phyloP scores from a whole-genome alignment of 768 basidiomycete species.

The Mycena latifolia region DNA sequence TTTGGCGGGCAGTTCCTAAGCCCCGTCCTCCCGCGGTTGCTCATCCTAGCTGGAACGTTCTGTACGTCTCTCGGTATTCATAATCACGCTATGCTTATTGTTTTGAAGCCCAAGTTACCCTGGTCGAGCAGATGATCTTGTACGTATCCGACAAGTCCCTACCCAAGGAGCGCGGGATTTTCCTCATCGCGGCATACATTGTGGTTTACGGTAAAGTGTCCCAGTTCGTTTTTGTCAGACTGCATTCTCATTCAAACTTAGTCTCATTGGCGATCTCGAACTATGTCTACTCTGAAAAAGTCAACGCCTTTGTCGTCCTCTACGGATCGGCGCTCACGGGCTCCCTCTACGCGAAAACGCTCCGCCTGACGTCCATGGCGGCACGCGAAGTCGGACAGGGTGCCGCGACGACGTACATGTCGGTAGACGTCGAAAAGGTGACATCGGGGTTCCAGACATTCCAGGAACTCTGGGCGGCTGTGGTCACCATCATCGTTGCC shows the following conservation, averaged over 20 bases:
- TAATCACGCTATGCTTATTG: background rate
- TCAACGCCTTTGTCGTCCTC: constrained; percentile 28
- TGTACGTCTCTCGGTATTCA: background rate
- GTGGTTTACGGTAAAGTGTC: constrained; percentile 15
- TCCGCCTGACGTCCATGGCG: too few species aligned
- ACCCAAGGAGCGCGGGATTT: constrained; percentile 19
- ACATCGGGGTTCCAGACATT: constrained; percentile 13
- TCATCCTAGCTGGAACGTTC: constrained; percentile 2
- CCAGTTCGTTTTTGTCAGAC: background rate
- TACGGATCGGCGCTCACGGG: constrained; percentile 26
- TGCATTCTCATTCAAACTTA: background rate
- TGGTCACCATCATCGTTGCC: constrained; percentile 14
- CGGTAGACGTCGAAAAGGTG: constrained; percentile 27
- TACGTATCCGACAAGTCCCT: constrained; percentile 25
- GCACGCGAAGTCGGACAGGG: constrained; percentile 11
- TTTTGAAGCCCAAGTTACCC: constrained; percentile 18
- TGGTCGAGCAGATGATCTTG: constrained; percentile 25
- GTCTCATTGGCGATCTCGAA: constrained; percentile 5
- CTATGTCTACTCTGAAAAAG: constrained; percentile 8
- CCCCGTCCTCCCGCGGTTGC: constrained; percentile 13
- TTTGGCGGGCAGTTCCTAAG: constrained; percentile 5
- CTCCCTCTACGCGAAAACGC: too few species aligned
- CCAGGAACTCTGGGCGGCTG: constrained; percentile 24
- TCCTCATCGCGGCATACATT: constrained; percentile 14
- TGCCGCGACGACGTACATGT: constrained; percentile 13